Percentiles rank a stretch among this genome's conserved stretches.
Conservation (phyloP, 495 filamentous ascomycete species). For the Barbatosphaeria neglecta region DNA sequence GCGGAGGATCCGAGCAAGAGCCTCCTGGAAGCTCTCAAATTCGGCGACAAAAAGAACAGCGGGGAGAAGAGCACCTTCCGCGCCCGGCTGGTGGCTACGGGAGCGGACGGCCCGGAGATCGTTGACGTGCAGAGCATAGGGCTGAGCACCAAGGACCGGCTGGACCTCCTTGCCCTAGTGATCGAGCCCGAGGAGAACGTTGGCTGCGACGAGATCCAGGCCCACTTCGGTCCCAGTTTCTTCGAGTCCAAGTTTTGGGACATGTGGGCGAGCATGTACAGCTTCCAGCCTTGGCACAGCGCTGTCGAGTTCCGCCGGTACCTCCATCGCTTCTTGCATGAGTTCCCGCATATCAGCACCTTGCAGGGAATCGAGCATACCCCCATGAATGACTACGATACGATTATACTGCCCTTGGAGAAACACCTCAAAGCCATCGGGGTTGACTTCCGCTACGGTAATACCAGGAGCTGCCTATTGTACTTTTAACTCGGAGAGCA, state of each 20-base stretch:
- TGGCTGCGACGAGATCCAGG: background rate
- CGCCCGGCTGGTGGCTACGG: background rate
- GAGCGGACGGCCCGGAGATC: background rate
- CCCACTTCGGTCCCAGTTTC: background rate
- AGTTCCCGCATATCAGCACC: background rate
- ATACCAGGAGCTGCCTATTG: too few relatives aligned
- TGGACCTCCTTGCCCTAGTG: background rate
- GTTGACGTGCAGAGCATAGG: background rate
- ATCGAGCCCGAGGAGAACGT: background rate
- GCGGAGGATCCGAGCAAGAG: background rate
- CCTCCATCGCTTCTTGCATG: background rate
- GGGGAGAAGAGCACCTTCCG: background rate
- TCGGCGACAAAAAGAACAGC: background rate
- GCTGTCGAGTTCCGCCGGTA: background rate
- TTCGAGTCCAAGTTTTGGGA: background rate
- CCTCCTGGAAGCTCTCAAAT: background rate
- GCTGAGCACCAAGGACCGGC: background rate
- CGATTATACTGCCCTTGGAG: background rate
- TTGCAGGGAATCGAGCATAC: background rate
- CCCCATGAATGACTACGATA: background rate
- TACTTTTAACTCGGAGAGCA: too few relatives aligned
- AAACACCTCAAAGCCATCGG: background rate
- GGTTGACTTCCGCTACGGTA: background rate
- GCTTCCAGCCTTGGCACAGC: background rate
- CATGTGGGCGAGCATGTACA: background rate